Evolutionary conservation across 441 rosid genomes (phyloP), one percentile per base, ranked within the genome.

Genomic region (Metrosideros polymorpha): DNA sequence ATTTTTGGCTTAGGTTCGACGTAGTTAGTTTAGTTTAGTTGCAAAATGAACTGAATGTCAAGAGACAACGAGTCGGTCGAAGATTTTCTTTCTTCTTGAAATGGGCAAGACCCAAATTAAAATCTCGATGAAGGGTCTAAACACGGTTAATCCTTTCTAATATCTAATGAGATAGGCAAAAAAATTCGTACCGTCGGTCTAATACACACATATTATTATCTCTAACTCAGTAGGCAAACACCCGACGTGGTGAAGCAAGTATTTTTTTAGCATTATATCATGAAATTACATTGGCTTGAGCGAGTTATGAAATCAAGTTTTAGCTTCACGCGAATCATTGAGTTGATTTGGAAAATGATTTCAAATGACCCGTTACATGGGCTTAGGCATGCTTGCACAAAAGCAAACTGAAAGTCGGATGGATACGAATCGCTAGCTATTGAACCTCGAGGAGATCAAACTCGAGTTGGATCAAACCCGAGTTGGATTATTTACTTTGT

Each of bases 221-320:
- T 61, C 42, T 17, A 4, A 7, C 30, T 17, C 76, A 32, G 32
- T 63, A 1, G 25, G 39, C 76, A 4, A 30, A 63, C 76, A 32
- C 25, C 76, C 43, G 3, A 30, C 5, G 18, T 30, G 22, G 42
- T 3, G 6, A 61, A 30, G 42, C 10, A 17, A 30, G 42, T 30
- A 30, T 2, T 17, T 2, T 35, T 6, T 0, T 0, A 35, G 39
- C 71, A 61, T 15, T 0, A 3, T 30, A 59, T 15, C 0, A 29
- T 29, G 8, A n/a, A 29, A 59, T 0, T 15, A 22, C 32, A 0
- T 18, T 9, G 1, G 1, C 4, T 17, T 1, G 12, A 61, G 39
- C 3, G 6, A 30, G 24, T 30, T 29, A 7, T 15, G 75, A 30
- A 7, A 15, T 4, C 9, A 9, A 17, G 10, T 15, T 61, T 61